Evolutionary conservation across 2,329 filamentous ascomycete species (phyloP).

Genomic region (Nakataea oryzae): DNA sequence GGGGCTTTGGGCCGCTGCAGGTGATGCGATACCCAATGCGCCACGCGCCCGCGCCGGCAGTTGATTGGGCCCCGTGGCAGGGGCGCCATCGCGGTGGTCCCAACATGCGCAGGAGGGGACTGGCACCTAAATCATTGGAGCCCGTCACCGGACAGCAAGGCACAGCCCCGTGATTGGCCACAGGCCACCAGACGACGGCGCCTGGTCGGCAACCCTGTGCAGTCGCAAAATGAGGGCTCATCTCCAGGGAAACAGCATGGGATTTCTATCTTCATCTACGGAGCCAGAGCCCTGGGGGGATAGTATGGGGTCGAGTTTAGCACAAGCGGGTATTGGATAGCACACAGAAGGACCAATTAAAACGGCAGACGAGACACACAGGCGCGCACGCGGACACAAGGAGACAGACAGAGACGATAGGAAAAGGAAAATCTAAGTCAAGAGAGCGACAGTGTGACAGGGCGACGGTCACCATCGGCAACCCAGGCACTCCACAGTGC

Average conservation of each 20-base stretch:
- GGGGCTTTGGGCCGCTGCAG: neutral
- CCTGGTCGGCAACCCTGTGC: too few relatives aligned
- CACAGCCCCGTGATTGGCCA: conserved; percentile 2
- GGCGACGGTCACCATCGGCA: neutral
- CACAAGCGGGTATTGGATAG: neutral
- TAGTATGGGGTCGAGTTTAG: neutral
- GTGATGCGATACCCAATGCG: neutral
- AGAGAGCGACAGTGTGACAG: neutral
- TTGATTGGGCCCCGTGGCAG: neutral
- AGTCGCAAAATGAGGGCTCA: neutral
- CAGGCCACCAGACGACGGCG: neutral
- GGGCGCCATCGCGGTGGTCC: too few relatives aligned
- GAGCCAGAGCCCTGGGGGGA: neutral
- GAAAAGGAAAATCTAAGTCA: neutral
- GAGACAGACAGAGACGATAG: neutral
- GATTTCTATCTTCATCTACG: neutral
- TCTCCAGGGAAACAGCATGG: neutral
- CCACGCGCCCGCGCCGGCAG: too few relatives aligned
- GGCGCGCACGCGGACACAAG: neutral
- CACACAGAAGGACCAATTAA: neutral
- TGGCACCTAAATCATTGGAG: neutral
- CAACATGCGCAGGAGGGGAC: too few relatives aligned
- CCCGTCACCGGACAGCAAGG: conserved; percentile 2
- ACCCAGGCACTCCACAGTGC: neutral
- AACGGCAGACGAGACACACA: neutral